phyloP scores from a whole-genome alignment of 2,329 filamentous ascomycete genomes.

The Grosmannia clavigera region DNA sequence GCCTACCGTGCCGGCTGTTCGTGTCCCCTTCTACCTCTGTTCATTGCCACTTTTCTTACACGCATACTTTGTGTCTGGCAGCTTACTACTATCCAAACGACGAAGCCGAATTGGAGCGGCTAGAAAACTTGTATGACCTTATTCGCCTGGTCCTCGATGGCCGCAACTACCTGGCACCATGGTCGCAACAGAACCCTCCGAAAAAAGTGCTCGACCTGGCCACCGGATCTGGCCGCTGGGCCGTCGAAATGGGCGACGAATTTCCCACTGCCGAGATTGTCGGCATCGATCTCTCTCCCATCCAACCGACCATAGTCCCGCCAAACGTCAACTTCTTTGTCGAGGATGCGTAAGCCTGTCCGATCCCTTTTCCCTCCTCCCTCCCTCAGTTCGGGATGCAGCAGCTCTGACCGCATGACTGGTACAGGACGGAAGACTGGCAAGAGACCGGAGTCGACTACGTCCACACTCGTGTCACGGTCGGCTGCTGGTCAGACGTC shows the following conservation, averaged over 20 bases:
- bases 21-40: conserved; percentile 1
- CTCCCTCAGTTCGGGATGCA: background rate
- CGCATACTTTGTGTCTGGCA: conserved; percentile 4
- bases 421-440: conserved; percentile 30
- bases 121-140: conserved; percentile 20
- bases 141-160: conserved; percentile 19
- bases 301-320: conserved; percentile 54
- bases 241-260: conserved; percentile 52
- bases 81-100: conserved; percentile 25
- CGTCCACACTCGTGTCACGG: conserved; percentile 37
- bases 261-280: conserved; percentile 47
- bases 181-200: conserved; percentile 16
- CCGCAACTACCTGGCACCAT: conserved; percentile 19
- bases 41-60: background rate
- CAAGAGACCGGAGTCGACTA: conserved; percentile 41
- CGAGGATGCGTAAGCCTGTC: conserved; percentile 41
- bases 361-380: conserved; percentile 1
- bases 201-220: conserved; percentile 25
- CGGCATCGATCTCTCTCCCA: conserved; percentile 55
- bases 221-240: conserved; percentile 50
- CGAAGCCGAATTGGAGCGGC: conserved; percentile 18
- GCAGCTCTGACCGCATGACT: background rate
- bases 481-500: conserved; percentile 37
- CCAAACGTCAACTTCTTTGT: conserved; percentile 64
- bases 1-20: conserved; percentile 19